Evolutionary conservation across 2,329 filamentous ascomycete species (phyloP).

Genomic region (Onygenales sp.): DNA sequence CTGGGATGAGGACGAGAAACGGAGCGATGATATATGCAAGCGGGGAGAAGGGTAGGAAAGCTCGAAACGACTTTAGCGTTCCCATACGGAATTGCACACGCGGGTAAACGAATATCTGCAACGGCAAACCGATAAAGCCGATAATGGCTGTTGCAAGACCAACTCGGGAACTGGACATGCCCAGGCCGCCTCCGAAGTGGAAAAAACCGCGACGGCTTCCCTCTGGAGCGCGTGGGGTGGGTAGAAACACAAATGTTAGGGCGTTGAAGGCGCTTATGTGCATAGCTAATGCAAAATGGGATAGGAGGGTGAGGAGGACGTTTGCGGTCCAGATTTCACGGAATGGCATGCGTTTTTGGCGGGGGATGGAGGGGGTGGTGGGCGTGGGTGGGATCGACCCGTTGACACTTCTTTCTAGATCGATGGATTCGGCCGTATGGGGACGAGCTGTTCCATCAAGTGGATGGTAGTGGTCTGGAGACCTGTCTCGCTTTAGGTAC

Average conservation of each 20-base stretch:
- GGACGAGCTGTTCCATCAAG: constrained; percentile 17
- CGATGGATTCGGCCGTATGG: constrained; percentile 22
- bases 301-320: constrained; percentile 49
- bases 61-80: constrained; percentile 57
- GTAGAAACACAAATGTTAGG: constrained; percentile 68
- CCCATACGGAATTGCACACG: constrained; percentile 56
- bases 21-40: constrained; percentile 60
- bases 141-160: constrained; percentile 71
- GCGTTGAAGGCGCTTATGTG: constrained; percentile 69
- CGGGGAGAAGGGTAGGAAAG: constrained; percentile 62
- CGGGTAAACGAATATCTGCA: constrained; percentile 66
- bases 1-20: constrained; percentile 60
- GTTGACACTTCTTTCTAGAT: constrained; percentile 21
- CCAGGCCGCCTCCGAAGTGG: constrained; percentile 64
- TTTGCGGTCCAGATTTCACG: constrained; percentile 45
- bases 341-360: constrained; percentile 36
- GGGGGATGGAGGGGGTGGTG: constrained; percentile 13
- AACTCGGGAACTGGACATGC: constrained; percentile 60
- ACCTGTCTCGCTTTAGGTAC: constrained; percentile 16
- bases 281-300: constrained; percentile 60
- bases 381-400: constrained; percentile 20
- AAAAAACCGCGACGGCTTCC: constrained; percentile 30
- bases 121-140: constrained; percentile 62
- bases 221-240: constrained; percentile 52
- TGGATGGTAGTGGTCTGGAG: constrained; percentile 24